These are phyloP conservation scores for Durotheca rogersii DNA, from an alignment of 495 filamentous ascomycete species.

Conservation along the genomic window DNA sequence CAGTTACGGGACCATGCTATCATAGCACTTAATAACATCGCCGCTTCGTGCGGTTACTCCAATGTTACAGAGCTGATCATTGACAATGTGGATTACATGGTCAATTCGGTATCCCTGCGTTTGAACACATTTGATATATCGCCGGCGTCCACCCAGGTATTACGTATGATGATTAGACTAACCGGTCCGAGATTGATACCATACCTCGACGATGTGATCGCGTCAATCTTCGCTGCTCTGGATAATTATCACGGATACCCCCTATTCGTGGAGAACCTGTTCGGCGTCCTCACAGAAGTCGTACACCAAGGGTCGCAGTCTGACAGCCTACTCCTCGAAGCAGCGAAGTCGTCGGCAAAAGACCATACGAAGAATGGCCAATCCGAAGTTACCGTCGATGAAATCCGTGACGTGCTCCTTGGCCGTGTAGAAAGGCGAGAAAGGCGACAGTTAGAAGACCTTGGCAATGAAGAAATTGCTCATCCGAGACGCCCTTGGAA, in stretches of 20 bases:
- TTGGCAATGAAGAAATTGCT: constrained; percentile 36
- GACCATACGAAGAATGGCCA: constrained; percentile 43
- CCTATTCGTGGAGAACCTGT: constrained; percentile 78
- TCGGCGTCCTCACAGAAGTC: constrained; percentile 75
- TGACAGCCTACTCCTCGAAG: constrained; percentile 53
- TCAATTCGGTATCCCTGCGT: constrained; percentile 86
- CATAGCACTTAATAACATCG: constrained; percentile 75
- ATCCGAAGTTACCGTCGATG: constrained; percentile 25
- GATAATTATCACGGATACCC: constrained; percentile 95
- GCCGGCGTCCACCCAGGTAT: constrained; percentile 83
- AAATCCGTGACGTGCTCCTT: constrained; percentile 34
- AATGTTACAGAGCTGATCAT: constrained; percentile 78
- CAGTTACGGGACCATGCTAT: constrained; percentile 80
- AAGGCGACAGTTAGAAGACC: constrained; percentile 35
- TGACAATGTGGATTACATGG: constrained; percentile 93
- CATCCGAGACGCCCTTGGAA: constrained; percentile 42
- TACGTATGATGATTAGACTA: constrained; percentile 91
- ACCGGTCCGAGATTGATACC: constrained; percentile 80
- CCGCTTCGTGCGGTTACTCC: constrained; percentile 70
- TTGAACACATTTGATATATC: constrained; percentile 90
- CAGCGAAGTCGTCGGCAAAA: constrained; percentile 22
- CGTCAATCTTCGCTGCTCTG: constrained; percentile 83
- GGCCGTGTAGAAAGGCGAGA: constrained; percentile 42
- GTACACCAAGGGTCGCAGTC: constrained; percentile 77
- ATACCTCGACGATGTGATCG: constrained; percentile 87